phyloP scores from a whole-genome alignment of 257 asterid genomes.

The Nicotiana undulata region DNA sequence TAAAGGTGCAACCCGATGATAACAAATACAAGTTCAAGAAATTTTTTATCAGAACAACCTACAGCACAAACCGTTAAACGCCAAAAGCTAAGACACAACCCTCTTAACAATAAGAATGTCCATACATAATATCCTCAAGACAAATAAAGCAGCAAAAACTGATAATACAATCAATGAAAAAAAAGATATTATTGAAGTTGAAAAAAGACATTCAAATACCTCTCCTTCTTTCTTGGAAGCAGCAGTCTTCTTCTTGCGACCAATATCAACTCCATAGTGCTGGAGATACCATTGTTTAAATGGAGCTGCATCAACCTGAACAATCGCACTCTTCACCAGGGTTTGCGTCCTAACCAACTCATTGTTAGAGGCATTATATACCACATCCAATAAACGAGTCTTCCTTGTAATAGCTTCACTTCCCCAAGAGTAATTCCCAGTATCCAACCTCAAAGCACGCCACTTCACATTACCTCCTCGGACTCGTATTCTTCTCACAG shows the following conservation, averaged over 20 bases:
- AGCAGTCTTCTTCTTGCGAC: slow-evolving; percentile 32
- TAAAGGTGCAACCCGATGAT: neutral
- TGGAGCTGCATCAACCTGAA: slow-evolving; percentile 46
- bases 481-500: slow-evolving; percentile 29
- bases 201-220: slow-evolving; percentile 2
- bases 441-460: slow-evolving; percentile 49
- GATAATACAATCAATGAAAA: neutral
- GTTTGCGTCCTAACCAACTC: slow-evolving; percentile 41
- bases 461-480: slow-evolving; percentile 50
- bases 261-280: slow-evolving; percentile 37
- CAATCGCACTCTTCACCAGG: slow-evolving; percentile 35
- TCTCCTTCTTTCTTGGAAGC: slow-evolving; percentile 36
- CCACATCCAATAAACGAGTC: slow-evolving; percentile 35
- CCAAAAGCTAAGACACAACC: neutral
- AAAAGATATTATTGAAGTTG: neutral
- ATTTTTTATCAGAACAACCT: no score
- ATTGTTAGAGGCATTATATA: slow-evolving; percentile 39
- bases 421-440: slow-evolving; percentile 51
- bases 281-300: slow-evolving; percentile 46
- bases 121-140: neutral
- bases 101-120: neutral
- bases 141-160: neutral
- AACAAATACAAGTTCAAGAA: neutral
- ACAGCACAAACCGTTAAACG: no score
- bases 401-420: slow-evolving; percentile 38